Base-by-base conservation (phyloP, 495 filamentous ascomycete species). In the Penicillium pulvis region DNA sequence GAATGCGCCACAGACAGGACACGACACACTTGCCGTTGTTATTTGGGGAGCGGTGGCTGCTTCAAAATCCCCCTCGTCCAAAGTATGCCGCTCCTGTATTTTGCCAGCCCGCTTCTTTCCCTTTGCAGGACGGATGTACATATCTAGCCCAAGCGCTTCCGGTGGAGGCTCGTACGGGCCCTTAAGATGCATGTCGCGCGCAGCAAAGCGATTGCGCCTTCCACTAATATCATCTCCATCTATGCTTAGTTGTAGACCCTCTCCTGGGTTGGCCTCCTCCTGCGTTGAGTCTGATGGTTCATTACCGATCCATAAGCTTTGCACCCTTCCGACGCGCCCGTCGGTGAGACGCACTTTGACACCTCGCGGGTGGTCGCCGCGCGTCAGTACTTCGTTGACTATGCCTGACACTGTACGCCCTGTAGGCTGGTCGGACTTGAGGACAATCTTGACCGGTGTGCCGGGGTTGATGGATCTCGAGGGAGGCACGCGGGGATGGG, bases 291-390 rank as follows among this genome's bases (percentile, higher is more conserved):
- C 24, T 1, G 56, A 44, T 39, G 47, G 26, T 19, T 50, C 49
- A 4, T 48, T 42, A 16, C 42, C 50, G 14, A n/a, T 57, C 3
- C 24, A 23, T 9, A 62, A 10, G 35, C 50, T 54, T 67, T 91
- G 88, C 31, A 91, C 87, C 33, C 89, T 71, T 3, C 89, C 89
- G 16, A 91, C 79, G 47, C 85, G 75, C 6, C 89, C 89, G 69
- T 89, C 85, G 16, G 72, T 65, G 2, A 91, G 72, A 3, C 87
- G 81, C 16, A 92, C 89, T 73, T 92, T 92, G 72, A 92, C 87
- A 49, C 89, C 89, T 31, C 85, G 77, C n/a, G 86, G 84, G 60
- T 92, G 89, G 53, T 90, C 80, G 12, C 87, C 87, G 9, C 75
- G 66, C n/a, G 88, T 91, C 20, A 91, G 73, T 7, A 91, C 69